Base-by-base conservation (phyloP, 306 rosid genomes). In the Glycine soja region DNA sequence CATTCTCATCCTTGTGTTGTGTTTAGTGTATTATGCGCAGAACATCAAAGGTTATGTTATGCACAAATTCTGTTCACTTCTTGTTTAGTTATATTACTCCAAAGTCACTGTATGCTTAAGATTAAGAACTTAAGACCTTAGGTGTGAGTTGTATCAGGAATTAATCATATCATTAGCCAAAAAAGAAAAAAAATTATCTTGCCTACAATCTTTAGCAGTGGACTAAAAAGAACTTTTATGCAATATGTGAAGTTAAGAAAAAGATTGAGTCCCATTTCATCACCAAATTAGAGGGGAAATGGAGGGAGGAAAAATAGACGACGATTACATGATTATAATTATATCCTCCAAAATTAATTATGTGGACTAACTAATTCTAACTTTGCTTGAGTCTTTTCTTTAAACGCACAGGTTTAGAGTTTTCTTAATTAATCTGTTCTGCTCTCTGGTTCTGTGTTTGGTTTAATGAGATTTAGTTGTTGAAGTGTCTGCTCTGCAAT, bases 401-500 rank as follows among this genome's bases (percentile, higher is more conserved):
- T 7, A 59, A 13, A 15, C 46, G 7, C 12, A 14, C 18, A 12
- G 42, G 36, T 9, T 65, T 43, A 48, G 46, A 47, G 18, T 70
- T 56, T 15, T 34, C 30, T 64, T 36, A 7, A 1, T 36, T 36
- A 5, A 14, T 64, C 7, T 13, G 11, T 1, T 64, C 47, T 64
- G 18, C 70, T 64, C 48, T 64, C 48, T 62, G 69, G 7, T 48
- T 65, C 15, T 14, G 76, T 67, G 48, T 57, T 47, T 75, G 24
- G 57, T 10, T 47, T 11, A 56, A 4, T 74, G 56, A 52, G 42
- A 47, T 38, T 38, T 47, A n/a, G 19, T n/a, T 53, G 10, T n/a
- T 63, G 70, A 70, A 65, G 76, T 61, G 36, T 57, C 53, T 75
- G 71, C 34, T 54, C 30, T 75, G 19, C 34, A 64, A 34, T 0